Evolutionary conservation across 306 rosid genomes (phyloP), one percentile per base, ranked within the genome.

Genomic region (Corylus heterophylla): DNA sequence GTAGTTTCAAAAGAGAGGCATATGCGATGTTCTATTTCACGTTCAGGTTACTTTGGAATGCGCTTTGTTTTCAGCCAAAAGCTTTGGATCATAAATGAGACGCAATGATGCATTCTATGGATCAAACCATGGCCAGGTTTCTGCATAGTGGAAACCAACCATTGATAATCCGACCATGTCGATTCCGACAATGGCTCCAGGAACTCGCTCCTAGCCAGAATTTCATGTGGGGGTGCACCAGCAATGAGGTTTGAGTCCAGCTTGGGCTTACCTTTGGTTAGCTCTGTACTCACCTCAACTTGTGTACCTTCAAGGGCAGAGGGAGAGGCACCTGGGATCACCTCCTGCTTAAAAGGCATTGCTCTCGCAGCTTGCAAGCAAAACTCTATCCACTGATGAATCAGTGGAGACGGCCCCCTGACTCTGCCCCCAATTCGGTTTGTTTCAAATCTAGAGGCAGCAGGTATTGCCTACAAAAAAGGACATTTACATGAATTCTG

Each of bases 301-400:
- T 77, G 22, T 62, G 89, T 69, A 83, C 81, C 82, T 71, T 84
- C 93, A 49, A 94, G 85, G 76, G 74, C 82, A 6, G 86, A 77
- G 5, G 97, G 98, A 63, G 94, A 89, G 39, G 97, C 85, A 68
- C 97, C 98, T 1, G 98, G 97, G 74, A 94, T 84, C 69, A 91
- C 95, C 79, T 94, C 98, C 83, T 92, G 97, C 88, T 82, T 87
- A 76, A 94, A 94, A 35, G 98, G 97, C 25, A 91, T 77, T 39
- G 97, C 89, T 77, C 98, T 83, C 51, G 97, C 89, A 56, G 90
- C 76, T 87, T 92, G 98, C 88, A 94, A 88, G 87, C 98, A 94
- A 83, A 94, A 94, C 79, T 94, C 98, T 67, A 89, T 84, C 98
- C 98, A 94, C 74, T 94, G 97, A 86, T 89, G 91, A 54, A 91